A percentile compares a stretch with the other conserved stretches of the same genome.
phyloP scores from a whole-genome alignment of 306 rosid species.

The Corylus avellana region DNA sequence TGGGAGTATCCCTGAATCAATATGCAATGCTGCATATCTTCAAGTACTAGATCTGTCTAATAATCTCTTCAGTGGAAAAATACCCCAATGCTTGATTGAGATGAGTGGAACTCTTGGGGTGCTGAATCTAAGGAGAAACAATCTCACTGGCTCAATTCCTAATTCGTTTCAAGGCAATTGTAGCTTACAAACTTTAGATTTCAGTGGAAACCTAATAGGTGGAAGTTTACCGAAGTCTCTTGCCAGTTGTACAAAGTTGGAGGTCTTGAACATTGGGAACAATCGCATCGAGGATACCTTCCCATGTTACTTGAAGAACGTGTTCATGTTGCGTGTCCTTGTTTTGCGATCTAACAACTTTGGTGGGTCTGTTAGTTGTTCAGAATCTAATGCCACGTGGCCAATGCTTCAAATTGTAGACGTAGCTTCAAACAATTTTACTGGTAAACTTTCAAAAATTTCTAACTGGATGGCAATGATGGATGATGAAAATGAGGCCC shows the following conservation, averaged over 20 bases:
- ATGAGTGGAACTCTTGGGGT: slow-evolving; percentile 18
- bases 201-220: slow-evolving; percentile 27
- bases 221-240: slow-evolving; percentile 39
- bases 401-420: slow-evolving; percentile 40
- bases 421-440: slow-evolving; percentile 10
- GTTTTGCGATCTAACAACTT: slow-evolving; percentile 37
- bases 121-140: slow-evolving; percentile 19
- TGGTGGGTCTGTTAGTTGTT: slow-evolving; percentile 20
- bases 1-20: slow-evolving; percentile 13
- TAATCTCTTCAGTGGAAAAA: slow-evolving; percentile 21
- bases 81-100: slow-evolving; percentile 29
- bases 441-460: background rate
- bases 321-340: slow-evolving; percentile 34
- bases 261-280: slow-evolving; percentile 45
- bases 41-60: slow-evolving; percentile 34
- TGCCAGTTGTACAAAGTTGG: slow-evolving; percentile 15
- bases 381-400: background rate
- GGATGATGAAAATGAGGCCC: background rate
- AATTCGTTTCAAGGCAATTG: slow-evolving; percentile 10
- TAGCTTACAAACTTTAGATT: slow-evolving; percentile 11
- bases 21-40: slow-evolving; percentile 27
- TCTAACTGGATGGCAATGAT: slow-evolving; percentile 2
- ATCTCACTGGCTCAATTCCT: background rate
- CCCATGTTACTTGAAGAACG: slow-evolving; percentile 25
- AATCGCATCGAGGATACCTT: background rate